Conservation (phyloP, 2,329 filamentous ascomycete genomes). For the Chlorencoelia australis region DNA sequence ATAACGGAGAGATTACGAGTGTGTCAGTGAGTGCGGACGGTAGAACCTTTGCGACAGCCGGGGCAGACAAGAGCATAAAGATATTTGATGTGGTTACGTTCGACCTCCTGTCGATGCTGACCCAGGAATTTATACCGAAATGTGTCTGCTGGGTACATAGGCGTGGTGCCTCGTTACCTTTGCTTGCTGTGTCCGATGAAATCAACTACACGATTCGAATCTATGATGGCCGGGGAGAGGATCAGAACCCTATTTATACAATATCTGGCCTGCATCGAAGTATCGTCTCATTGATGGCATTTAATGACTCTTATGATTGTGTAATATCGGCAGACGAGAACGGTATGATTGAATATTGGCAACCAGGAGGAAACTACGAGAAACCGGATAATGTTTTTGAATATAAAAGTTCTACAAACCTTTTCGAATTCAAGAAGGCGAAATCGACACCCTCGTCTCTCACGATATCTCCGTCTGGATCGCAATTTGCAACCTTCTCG, state of each 20-base stretch:
- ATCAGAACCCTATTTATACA: constrained; percentile 62
- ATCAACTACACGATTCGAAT: constrained; percentile 64
- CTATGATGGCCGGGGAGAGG: constrained; percentile 84
- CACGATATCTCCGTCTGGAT: constrained; percentile 75
- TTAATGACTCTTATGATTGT: constrained; percentile 82
- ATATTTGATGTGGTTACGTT: constrained; percentile 80
- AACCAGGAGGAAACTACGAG: constrained; percentile 67
- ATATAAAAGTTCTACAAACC: constrained; percentile 84
- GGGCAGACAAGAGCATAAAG: constrained; percentile 67
- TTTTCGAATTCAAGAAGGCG: constrained; percentile 95
- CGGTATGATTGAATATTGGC: constrained; percentile 97
- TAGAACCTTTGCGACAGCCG: constrained; percentile 84
- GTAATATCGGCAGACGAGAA: constrained; percentile 80
- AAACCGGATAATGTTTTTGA: constrained; percentile 88
- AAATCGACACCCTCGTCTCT: constrained; percentile 77
- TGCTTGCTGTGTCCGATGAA: constrained; percentile 75
- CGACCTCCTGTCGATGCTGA: constrained; percentile 73
- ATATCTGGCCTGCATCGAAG: constrained; percentile 72
- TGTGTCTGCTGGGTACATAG: constrained; percentile 88
- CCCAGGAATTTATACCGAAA: constrained; percentile 64
- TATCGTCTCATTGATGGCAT: constrained; percentile 75
- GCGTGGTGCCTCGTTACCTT: constrained; percentile 75
- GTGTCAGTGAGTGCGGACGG: constrained; percentile 85
- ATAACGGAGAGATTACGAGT: constrained; percentile 72
- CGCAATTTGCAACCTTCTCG: constrained; percentile 80